A percentile compares a stretch with the other conserved stretches of the same genome.
phyloP scores from a whole-genome alignment of 345 rosid species.

The Rhodomyrtus tomentosa region DNA sequence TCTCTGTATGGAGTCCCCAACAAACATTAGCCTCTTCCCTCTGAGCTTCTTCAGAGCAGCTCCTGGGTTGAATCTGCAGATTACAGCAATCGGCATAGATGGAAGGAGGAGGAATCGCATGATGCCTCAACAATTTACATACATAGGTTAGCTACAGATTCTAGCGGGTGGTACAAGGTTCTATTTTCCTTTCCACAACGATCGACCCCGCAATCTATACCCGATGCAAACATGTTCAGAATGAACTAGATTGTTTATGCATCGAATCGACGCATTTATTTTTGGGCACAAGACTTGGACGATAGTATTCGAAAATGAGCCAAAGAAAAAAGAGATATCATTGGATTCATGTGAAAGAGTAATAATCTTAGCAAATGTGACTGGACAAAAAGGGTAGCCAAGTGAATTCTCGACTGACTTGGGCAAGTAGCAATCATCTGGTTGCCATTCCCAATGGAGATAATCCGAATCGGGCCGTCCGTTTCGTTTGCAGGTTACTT shows the following conservation, averaged over 20 bases:
- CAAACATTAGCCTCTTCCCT: constrained; percentile 69
- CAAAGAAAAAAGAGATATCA: not conserved
- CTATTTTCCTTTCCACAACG: not conserved
- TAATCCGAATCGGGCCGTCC: constrained; percentile 64
- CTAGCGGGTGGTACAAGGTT: not conserved
- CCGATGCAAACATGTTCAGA: not conserved
- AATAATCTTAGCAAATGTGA: not conserved
- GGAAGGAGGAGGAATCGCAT: not conserved
- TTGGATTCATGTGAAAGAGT: not conserved
- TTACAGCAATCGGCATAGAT: not conserved
- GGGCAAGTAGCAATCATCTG: constrained; percentile 78
- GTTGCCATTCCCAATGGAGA: constrained; percentile 90
- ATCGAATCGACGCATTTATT: not conserved
- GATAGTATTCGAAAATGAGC: not conserved
- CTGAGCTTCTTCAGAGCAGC: constrained; percentile 52
- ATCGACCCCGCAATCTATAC: not conserved
- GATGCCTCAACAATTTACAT: not conserved
- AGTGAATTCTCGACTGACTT: constrained; percentile 18
- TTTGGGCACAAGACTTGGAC: not conserved
- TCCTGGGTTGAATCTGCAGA: constrained; percentile 48
- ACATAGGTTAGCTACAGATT: not conserved
- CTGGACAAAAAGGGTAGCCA: not conserved
- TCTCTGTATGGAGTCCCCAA: constrained; percentile 79
- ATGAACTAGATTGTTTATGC: not conserved
- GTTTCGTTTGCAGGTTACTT: constrained; percentile 62